A percentile compares a stretch with the other conserved stretches of the same genome.
Evolutionary conservation across 1,284 basidiomycete species (phyloP).

Genomic region (Tremellales sp.): DNA sequence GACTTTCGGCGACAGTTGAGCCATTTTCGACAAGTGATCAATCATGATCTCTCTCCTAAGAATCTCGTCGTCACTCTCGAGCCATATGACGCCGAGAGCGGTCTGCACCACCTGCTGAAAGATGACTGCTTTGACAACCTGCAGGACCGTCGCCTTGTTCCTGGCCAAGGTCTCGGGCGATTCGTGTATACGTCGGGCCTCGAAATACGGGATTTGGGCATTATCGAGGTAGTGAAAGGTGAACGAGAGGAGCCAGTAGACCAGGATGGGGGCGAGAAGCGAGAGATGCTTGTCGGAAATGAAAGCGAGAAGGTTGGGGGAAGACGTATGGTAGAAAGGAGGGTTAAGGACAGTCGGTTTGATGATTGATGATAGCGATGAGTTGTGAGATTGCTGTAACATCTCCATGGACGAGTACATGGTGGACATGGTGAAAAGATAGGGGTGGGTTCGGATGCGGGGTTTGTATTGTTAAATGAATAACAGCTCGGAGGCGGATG

Average conservation of each 20-base stretch:
- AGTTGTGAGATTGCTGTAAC: constrained; percentile 25
- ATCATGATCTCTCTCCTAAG: constrained; percentile 41
- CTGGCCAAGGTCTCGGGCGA: constrained; percentile 70
- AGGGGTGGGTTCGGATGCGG: no score
- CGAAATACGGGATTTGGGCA: constrained; percentile 70
- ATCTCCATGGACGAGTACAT: constrained; percentile 14
- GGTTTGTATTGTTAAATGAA: no score
- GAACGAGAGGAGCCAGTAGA: constrained; percentile 83
- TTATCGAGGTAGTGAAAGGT: constrained; percentile 79
- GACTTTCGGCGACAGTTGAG: constrained; percentile 51
- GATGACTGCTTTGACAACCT: constrained; percentile 75
- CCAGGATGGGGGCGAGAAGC: constrained; percentile 68
- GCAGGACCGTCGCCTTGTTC: constrained; percentile 67
- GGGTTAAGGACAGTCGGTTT: constrained; percentile 35
- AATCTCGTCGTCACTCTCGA: constrained; percentile 56
- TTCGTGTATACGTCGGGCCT: constrained; percentile 84
- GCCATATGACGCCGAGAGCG: constrained; percentile 63
- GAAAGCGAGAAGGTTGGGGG: constrained; percentile 55
- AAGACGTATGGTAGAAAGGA: constrained; percentile 60
- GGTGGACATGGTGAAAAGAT: no score
- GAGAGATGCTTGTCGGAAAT: constrained; percentile 72
- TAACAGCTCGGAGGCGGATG: no score
- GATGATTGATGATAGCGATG: constrained; percentile 36
- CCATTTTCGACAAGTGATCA: constrained; percentile 56
- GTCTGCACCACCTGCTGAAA: constrained; percentile 86